Base-by-base conservation (phyloP, 139 green algal genomes). In the Yamagishiella unicocca region DNA sequence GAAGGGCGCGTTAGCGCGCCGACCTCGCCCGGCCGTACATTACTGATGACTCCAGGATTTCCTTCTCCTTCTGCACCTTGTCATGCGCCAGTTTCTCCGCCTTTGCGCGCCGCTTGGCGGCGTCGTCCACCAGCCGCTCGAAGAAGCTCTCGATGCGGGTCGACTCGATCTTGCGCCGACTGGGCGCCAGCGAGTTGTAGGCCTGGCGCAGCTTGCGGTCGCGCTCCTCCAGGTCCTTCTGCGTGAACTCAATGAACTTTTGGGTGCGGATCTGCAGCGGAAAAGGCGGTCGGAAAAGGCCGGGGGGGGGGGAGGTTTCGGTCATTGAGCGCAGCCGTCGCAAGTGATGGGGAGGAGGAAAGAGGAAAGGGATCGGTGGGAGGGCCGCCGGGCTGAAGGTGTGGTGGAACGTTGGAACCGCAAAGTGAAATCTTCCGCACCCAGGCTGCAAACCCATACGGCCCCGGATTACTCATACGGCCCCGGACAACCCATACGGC, bases 241-340 rank as follows among this genome's bases (percentile, higher is more conserved):
- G 45, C 33, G 81, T 87, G 81, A 87, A 87, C 64, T 87, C 81
- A 66, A 87, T 87, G 46, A 87, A 87, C 66, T 87, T 87, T 45
- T 87, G 81, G 25, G 80, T 86, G 25, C 79, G 79, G 58, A 84
- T 84, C 77, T 84, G 77, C 25, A 4, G 43, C 27, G 58, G 27
- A n/a, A 29, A 71, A 38, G 62, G 62, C n/a, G n/a, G n/a, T n/a
- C n/a, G n/a, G n/a, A n/a, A n/a, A n/a, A n/a, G n/a, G n/a, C n/a
- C n/a, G n/a, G n/a, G n/a, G n/a, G n/a, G n/a, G n/a, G n/a, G n/a
- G n/a, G n/a, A n/a, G n/a, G n/a, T n/a, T n/a, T n/a, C n/a, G n/a
- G n/a, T n/a, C n/a, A n/a, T n/a, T n/a, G n/a, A n/a, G n/a, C n/a
- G n/a, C n/a, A n/a, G n/a, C n/a, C n/a, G n/a, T n/a, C n/a, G n/a